phyloP scores from a whole-genome alignment of 352 stramenopile genomes.

The Globisporangium abappressorium region DNA sequence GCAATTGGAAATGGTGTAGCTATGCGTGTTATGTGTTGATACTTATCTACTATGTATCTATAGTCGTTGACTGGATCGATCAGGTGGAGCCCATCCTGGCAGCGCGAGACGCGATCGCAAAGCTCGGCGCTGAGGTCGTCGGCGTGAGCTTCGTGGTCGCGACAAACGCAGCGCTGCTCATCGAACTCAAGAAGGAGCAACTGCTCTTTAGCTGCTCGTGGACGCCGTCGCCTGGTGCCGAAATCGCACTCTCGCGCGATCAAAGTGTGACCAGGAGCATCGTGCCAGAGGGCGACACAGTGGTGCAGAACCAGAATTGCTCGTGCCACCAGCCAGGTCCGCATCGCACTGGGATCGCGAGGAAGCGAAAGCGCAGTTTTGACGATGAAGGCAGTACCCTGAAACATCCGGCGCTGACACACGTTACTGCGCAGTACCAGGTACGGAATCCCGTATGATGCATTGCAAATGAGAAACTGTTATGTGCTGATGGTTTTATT shows the following conservation, averaged over 20 bases:
- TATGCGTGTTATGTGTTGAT: neutral
- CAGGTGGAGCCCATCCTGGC: conserved; percentile 39
- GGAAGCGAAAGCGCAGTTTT: conserved; percentile 13
- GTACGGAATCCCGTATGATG: conserved; percentile 14
- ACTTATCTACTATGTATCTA: neutral
- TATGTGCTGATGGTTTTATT: too few relatives aligned
- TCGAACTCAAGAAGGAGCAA: conserved; percentile 34
- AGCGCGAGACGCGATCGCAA: conserved; percentile 35
- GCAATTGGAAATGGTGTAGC: neutral
- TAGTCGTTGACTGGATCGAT: conserved; percentile 60
- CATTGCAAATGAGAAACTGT: neutral
- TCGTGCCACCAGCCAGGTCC: conserved; percentile 14
- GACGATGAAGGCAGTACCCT: conserved; percentile 9
- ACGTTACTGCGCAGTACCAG: conserved; percentile 62
- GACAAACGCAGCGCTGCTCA: conserved; percentile 32
- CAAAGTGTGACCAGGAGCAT: conserved; percentile 12
- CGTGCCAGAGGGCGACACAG: neutral
- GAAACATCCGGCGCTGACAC: conserved; percentile 21
- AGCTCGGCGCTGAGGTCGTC: conserved; percentile 42
- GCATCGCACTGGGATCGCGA: neutral
- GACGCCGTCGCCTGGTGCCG: conserved; percentile 32
- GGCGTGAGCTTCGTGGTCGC: conserved; percentile 47
- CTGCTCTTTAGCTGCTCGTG: conserved; percentile 47
- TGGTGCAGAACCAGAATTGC: conserved; percentile 13
- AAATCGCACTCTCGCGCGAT: conserved; percentile 22